Evolutionary conservation across 495 filamentous ascomycete genomes (phyloP).

Genomic region (Neurospora sp.): DNA sequence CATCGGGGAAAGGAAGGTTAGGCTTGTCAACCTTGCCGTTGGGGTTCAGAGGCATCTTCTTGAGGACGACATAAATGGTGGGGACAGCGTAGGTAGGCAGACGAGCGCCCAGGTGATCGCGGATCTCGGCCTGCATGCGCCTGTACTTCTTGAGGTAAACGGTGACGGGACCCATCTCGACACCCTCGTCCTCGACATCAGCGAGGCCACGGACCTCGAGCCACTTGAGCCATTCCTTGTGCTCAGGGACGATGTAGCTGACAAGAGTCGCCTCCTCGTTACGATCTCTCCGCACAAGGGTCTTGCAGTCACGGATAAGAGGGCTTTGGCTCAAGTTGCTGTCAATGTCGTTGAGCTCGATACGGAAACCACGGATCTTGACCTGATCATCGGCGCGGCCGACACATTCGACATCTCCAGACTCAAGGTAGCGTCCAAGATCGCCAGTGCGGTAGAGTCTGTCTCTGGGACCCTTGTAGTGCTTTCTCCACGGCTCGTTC

Average conservation of each 20-base stretch:
- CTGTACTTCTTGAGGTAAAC: slow-evolving; percentile 52
- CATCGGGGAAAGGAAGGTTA: slow-evolving; percentile 82
- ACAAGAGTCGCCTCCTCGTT: slow-evolving; percentile 85
- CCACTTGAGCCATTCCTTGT: slow-evolving; percentile 61
- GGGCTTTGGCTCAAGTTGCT: slow-evolving; percentile 69
- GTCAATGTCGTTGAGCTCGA: slow-evolving; percentile 92
- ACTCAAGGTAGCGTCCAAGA: slow-evolving; percentile 61
- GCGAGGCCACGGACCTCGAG: slow-evolving; percentile 44
- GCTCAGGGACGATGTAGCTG: slow-evolving; percentile 83
- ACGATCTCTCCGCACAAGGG: slow-evolving; percentile 75
- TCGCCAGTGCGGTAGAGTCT: slow-evolving; percentile 79
- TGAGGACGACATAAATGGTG: slow-evolving; percentile 64
- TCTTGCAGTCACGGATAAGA: slow-evolving; percentile 78
- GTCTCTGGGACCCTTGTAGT: slow-evolving; percentile 78
- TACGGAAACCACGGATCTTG: slow-evolving; percentile 92
- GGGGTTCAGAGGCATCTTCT: slow-evolving; percentile 78
- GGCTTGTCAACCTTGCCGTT: slow-evolving; percentile 94
- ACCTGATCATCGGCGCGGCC: slow-evolving; percentile 85
- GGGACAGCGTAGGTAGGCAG: slow-evolving; percentile 79
- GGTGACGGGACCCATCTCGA: slow-evolving; percentile 32
- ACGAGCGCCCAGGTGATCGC: slow-evolving; percentile 62
- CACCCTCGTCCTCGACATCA: slow-evolving; percentile 38
- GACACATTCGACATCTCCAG: slow-evolving; percentile 64
- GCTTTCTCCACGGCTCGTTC: slow-evolving; percentile 63
- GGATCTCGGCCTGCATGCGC: slow-evolving; percentile 61